phyloP scores from a whole-genome alignment of 148 eudicot species.

The Camellia japonica region DNA sequence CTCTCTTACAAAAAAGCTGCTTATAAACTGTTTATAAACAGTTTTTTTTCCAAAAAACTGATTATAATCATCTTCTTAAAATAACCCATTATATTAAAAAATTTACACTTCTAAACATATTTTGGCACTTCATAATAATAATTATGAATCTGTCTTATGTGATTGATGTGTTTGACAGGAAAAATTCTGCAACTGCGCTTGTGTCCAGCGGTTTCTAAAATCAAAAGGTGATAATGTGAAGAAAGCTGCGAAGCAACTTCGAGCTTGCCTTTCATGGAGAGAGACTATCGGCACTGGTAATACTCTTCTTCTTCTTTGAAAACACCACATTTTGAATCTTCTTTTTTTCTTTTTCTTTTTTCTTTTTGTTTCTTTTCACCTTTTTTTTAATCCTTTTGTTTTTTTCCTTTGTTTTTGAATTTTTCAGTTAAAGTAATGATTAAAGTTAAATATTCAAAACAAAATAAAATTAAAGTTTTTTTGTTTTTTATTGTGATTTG shows the following conservation, averaged over 20 bases:
- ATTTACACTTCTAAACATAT: too few species aligned
- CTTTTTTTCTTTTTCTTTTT: constrained; percentile 6
- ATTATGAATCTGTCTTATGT: too few species aligned
- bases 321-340: constrained; percentile 11
- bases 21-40: too few species aligned
- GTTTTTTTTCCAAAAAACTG: too few species aligned
- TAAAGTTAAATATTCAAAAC: constrained; percentile 17
- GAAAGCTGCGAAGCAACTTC: constrained; percentile 79
- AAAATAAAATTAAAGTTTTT: neutral
- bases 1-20: too few species aligned
- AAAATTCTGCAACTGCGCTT: constrained; percentile 79
- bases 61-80: too few species aligned
- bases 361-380: constrained; percentile 17
- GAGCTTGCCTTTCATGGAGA: constrained; percentile 87
- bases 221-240: constrained; percentile 80
- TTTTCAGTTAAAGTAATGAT: constrained; percentile 28
- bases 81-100: too few species aligned
- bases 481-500: neutral
- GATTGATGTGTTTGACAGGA: constrained; percentile 43
- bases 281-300: constrained; percentile 67
- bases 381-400: constrained; percentile 16
- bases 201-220: constrained; percentile 81
- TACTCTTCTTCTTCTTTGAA: neutral
- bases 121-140: too few species aligned
- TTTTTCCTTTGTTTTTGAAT: neutral